Evolutionary conservation across 2,329 filamentous ascomycete genomes (phyloP), one percentile per base, ranked within the genome.

Genomic region (Furcasterigmium furcatum): DNA sequence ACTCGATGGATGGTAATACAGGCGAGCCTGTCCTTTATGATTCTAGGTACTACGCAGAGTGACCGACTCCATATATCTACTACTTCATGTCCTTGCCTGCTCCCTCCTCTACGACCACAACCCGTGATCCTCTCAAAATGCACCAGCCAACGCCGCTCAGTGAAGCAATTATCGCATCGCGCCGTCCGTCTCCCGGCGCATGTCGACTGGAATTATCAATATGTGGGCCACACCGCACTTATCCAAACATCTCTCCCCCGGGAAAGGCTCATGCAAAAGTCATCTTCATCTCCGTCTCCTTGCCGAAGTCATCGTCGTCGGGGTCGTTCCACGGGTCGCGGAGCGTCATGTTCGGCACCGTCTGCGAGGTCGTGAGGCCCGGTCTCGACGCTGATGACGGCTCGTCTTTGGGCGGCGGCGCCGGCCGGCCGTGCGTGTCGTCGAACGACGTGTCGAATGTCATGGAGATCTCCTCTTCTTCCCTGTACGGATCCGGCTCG

Each of bases 261-360:
- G 24, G 27, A n/a, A 36, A 18, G 25, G 20, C 40, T 53, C 70
- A 88, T 64, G 85, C 88, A 79, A 92, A 92, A 51, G 85, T 90
- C 85, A 92, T 87, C 25, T 80, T 77, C 52, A 92, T 87, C 64
- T 90, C 86, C 60, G 82, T 81, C 63, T 90, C 86, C 57, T 79
- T 77, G 16, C 82, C 84, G 68, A 87, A 87, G 43, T 87, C 79
- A 44, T 87, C 79, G 38, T 88, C 84, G 38, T 78, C 75, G 9
- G 81, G 73, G 43, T 80, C 85, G 4, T 79, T 83, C 88, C 88
- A 92, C 1, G 87, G 78, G 76, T 92, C 69, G 49, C 70, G 55
- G 24, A 79, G 57, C 20, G 70, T 58, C 43, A 81, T 64, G 40
- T 70, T 71, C 1, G 80, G 80, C 51, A 76, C 58, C 19, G 76